Conservation (phyloP, 805 yeast species). For the Kluyveromyces nonfermentans region DNA sequence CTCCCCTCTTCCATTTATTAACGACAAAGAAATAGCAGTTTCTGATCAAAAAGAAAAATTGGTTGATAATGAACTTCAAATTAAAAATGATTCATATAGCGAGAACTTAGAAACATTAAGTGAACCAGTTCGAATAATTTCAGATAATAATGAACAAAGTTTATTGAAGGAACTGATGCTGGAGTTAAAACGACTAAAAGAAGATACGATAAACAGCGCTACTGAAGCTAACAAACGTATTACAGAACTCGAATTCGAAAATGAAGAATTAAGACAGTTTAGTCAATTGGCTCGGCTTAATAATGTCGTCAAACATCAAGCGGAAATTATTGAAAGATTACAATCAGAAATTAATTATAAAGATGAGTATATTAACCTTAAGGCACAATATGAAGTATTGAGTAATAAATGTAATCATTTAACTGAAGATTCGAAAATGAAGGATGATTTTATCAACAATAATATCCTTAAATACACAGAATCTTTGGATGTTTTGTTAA, state of each 20-base stretch:
- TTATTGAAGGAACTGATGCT: constrained; percentile 26
- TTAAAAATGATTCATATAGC: constrained; percentile 26
- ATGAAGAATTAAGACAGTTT: constrained; percentile 19
- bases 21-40: neutral
- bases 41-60: neutral
- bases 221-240: constrained; percentile 49
- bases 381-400: constrained; percentile 36
- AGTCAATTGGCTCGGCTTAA: constrained; percentile 39
- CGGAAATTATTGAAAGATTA: constrained; percentile 37
- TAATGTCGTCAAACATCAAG: constrained; percentile 44
- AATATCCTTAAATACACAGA: neutral
- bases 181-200: constrained; percentile 32
- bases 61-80: neutral
- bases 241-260: constrained; percentile 35
- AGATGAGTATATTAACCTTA: constrained; percentile 40
- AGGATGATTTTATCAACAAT: neutral
- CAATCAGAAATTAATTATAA: constrained; percentile 36
- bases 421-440: constrained; percentile 22
- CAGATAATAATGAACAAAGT: constrained; percentile 13
- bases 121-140: neutral
- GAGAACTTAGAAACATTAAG: constrained; percentile 21
- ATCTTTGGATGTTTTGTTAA: constrained; percentile 1
- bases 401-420: constrained; percentile 36
- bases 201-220: constrained; percentile 42
- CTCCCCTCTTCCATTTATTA: neutral